Percentiles rank a stretch among this genome's conserved stretches.
Evolutionary conservation across 306 rosid genomes (phyloP).

Genomic region (Alnus glutinosa): DNA sequence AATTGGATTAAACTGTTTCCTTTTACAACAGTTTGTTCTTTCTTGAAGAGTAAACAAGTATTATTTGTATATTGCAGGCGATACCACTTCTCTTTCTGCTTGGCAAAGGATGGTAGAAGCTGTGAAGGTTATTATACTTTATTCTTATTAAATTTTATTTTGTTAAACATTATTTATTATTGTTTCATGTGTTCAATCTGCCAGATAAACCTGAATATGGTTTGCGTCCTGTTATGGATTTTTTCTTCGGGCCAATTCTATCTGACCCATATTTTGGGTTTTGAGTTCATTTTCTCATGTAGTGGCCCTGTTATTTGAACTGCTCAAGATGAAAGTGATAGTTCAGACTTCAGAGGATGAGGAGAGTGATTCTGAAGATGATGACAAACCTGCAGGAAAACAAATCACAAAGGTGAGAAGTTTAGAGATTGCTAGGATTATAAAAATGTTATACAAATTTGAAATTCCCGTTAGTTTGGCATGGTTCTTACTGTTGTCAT

Average conservation of each 20-base stretch:
- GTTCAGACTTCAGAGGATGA: too few species aligned
- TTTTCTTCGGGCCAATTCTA: too few species aligned
- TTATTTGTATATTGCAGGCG: conserved; percentile 50
- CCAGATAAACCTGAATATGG: not conserved
- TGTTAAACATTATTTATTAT: conserved; percentile 7
- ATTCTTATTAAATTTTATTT: conserved; percentile 20
- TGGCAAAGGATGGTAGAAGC: conserved; percentile 71
- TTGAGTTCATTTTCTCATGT: not conserved
- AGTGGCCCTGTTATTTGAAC: not conserved
- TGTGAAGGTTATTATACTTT: conserved; percentile 59
- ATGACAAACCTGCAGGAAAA: too few species aligned
- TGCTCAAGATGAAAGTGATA: too few species aligned
- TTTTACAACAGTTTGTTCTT: conserved; percentile 7
- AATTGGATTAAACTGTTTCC: conserved; percentile 4
- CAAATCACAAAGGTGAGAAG: too few species aligned
- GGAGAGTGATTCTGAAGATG: too few species aligned
- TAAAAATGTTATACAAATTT: too few species aligned
- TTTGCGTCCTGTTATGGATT: not conserved
- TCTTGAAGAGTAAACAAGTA: conserved; percentile 10
- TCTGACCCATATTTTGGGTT: not conserved
- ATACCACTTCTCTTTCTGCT: conserved; percentile 43
- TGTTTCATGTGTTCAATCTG: not conserved
- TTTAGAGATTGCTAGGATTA: too few species aligned
- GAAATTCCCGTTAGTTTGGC: too few species aligned
- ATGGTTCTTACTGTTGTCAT: too few species aligned